Evolutionary conservation across 2,329 filamentous ascomycete genomes (phyloP), one percentile per base, ranked within the genome.

Genomic region (Didymella lethalis): DNA sequence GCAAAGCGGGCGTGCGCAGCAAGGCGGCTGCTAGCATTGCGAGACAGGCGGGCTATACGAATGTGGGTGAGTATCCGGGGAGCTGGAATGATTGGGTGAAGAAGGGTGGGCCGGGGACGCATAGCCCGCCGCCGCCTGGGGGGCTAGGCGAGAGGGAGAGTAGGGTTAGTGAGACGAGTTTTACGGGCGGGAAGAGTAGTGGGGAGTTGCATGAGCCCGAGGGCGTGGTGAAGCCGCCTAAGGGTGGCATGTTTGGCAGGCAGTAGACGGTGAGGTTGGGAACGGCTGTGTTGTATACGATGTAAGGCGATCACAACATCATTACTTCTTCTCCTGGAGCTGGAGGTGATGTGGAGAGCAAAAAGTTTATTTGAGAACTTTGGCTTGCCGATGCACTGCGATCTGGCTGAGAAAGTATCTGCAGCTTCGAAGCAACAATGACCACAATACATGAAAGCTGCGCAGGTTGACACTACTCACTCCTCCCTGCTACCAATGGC

Each of bases 1-100:
- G 95, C 80, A 96, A 92, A 80, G 89, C 93, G 0, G 95, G 95
- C 2, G 91, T 98, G 64, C 84, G 95, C 73, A 92, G 91, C 67
- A 82, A 84, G 45, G 86, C 90, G 0, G 93, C 93, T 7, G 93
- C 93, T 7, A 83, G 85, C 64, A 77, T 97, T 75, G 95, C 95
- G 29, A 82, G 83, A 68, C 85, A 90, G 73, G 89, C 88, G 2
- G 94, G 94, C 54, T 98, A 90, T 84, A 79, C 80, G 85, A 85
- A 84, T 7, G 86, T 91, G 0, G 86, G 86, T 20, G 90, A 93
- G 79, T 94, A 92, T 72, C 81, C 83, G 2, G 91, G 90, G 1
- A 91, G 88, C 73, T 93, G 89, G 89, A 63, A 91, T 64, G 94
- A 98, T 74, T 98, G 95, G 95, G 83, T 83, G 63, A 85, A 79